Evolutionary conservation across 805 yeast species (phyloP), one percentile per base, ranked within the genome.

Genomic region (Candida cerambycidarum): DNA sequence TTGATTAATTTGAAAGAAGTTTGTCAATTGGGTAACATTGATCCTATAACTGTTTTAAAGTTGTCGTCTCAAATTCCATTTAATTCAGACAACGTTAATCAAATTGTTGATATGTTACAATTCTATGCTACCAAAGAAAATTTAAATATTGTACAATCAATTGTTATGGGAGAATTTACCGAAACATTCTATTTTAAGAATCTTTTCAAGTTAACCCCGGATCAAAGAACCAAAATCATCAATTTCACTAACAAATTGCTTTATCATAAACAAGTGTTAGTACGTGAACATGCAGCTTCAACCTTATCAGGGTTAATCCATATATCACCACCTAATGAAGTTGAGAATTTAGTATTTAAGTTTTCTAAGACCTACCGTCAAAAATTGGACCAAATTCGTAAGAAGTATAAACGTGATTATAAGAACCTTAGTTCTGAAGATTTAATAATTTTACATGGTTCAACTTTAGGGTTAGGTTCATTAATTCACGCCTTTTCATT

Each of bases 401-500:
- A 53, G 34, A 63, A 62, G 38, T 61, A 83, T 45, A 69, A 69
- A 47, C 45, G 53, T 6, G 71, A 67, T 17, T 48, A 73, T 43
- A 65, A 62, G 41, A 56, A 57, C 18, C 52, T 65, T 5, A 53
- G 76, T 2, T 56, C 59, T 32, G 70, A 71, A 14, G 76, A 76
- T 43, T 57, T 67, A 9, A 65, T 76, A 5, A 62, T 64, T 3
- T 64, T 89, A 3, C 98, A 92, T 58, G 96, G 95, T 2, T 89
- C 95, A 2, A 82, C 90, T 0, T 66, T 93, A 17, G 98, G 97
- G 0, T 66, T 92, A 2, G 96, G 97, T 7, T 87, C 97, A 0
- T 66, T 92, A 32, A 79, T 93, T 1, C 81, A 83, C 36, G 97
- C 98, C 0, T 93, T 85, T 63, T 92, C 98, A 2, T 93, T 89